A percentile compares a stretch with the other conserved stretches of the same genome.
phyloP scores from a whole-genome alignment of 2,329 filamentous ascomycete species.

The Fusarium palustre region DNA sequence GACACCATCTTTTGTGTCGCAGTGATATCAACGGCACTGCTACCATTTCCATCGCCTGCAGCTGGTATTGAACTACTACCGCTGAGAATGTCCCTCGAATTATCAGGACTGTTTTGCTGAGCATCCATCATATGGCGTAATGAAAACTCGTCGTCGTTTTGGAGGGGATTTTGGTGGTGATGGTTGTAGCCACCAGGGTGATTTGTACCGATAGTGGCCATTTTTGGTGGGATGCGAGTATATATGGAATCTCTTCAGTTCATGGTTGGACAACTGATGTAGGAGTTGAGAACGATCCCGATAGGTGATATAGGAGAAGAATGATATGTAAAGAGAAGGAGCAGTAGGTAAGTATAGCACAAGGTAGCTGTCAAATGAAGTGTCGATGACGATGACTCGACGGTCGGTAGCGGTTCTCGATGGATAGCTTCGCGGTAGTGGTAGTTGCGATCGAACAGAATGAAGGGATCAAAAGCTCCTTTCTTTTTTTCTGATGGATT shows the following conservation, averaged over 20 bases:
- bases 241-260: slow-evolving; percentile 21
- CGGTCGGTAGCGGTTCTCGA: slow-evolving; percentile 23
- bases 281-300: not conserved
- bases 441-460: slow-evolving; percentile 30
- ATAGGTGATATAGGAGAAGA: not conserved
- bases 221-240: slow-evolving; percentile 27
- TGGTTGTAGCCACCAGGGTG: slow-evolving; percentile 40
- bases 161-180: slow-evolving; percentile 38
- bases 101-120: slow-evolving; percentile 27
- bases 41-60: slow-evolving; percentile 31
- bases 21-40: slow-evolving; percentile 74
- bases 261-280: slow-evolving; percentile 27
- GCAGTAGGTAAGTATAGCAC: not conserved
- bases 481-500: not conserved
- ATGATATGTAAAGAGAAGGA: not conserved
- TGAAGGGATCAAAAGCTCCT: slow-evolving; percentile 8
- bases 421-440: slow-evolving; percentile 33
- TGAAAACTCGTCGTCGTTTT: slow-evolving; percentile 47
- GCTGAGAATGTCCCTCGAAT: slow-evolving; percentile 14
- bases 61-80: slow-evolving; percentile 20
- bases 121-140: slow-evolving; percentile 48
- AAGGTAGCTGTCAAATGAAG: slow-evolving; percentile 18
- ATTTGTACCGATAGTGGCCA: slow-evolving; percentile 42
- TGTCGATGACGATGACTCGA: slow-evolving; percentile 47
- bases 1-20: slow-evolving; percentile 93